Evolutionary conservation across 768 basidiomycete genomes (phyloP), one percentile per base, ranked within the genome.

Genomic region (Pulveroboletus sp.): DNA sequence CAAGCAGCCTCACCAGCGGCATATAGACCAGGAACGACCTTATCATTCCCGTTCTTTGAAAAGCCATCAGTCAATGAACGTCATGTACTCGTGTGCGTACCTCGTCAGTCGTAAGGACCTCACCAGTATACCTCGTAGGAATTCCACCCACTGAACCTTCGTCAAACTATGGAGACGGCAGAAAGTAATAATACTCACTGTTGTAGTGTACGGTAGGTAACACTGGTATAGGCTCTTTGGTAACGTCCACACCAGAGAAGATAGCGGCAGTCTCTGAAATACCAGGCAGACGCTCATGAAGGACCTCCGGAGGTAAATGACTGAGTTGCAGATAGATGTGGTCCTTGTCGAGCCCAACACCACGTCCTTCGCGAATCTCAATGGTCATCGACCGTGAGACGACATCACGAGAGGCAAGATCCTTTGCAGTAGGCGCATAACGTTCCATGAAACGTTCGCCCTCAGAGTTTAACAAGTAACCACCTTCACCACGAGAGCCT

Each of bases 361-460:
- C 96, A 65, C 96, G 93, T 56, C 96, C 96, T 68, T 99, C 96
- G 52, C 96, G 89, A 62, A 99, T 90, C 71, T 99, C 96, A 59
- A 98, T 78, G 40, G 96, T 99, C 95, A 98, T 99, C 46, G 91
- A 93, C 61, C 96, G 93, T 43, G 96, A 98, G 31, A 99, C 96
- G 65, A 99, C 96, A 66, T 99, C 96, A 66, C 96, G 93, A 40
- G 96, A 99, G 37, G 96, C 96, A 58, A 99, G 82, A 78, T 99
- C 96, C 78, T 98, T 98, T 55, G 96, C 96, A 39, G 95, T 97
- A 9, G 96, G 96, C 0, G 96, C 96, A 69, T 98, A 98, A 69
- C 95, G 91, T 72, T 98, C 95, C 96, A 99, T 99, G 78, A 99
- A 99, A 52, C 96, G 89, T 72, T 99, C 96, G 67, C 96, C 96